Evolutionary conservation across 768 basidiomycete species (phyloP).

Genomic region (Pulveroboletus sp.): DNA sequence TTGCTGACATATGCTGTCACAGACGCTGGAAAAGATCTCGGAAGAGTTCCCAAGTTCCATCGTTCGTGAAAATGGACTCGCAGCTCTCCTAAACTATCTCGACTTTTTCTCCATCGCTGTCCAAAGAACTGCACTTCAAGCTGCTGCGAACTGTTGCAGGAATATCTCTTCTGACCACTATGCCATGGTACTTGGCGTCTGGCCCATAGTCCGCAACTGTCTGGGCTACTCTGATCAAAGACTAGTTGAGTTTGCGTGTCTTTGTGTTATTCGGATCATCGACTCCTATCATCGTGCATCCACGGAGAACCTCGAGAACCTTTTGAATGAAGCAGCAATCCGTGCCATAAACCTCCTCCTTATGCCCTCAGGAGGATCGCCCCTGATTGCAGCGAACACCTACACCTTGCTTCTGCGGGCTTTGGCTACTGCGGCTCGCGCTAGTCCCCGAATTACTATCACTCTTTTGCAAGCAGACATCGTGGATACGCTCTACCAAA

Average conservation of each 20-base stretch:
- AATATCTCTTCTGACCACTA: slow-evolving; percentile 89
- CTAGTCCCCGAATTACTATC: slow-evolving; percentile 84
- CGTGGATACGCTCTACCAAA: slow-evolving; percentile 89
- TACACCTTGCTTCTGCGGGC: slow-evolving; percentile 86
- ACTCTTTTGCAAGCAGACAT: slow-evolving; percentile 88
- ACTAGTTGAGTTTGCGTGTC: slow-evolving; percentile 94
- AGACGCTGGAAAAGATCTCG: slow-evolving; percentile 98
- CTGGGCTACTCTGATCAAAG: slow-evolving; percentile 90
- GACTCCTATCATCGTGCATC: slow-evolving; percentile 87
- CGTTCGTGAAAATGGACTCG: slow-evolving; percentile 91
- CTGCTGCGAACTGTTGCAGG: slow-evolving; percentile 95
- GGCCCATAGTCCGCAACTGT: slow-evolving; percentile 91
- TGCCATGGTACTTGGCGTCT: slow-evolving; percentile 81
- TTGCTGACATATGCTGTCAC: slow-evolving; percentile 17
- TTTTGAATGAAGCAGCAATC: slow-evolving; percentile 78
- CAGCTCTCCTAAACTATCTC: slow-evolving; percentile 89
- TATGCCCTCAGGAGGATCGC: slow-evolving; percentile 80
- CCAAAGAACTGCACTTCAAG: slow-evolving; percentile 93
- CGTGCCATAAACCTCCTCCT: slow-evolving; percentile 82
- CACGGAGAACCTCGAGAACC: slow-evolving; percentile 78
- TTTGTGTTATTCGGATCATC: slow-evolving; percentile 90
- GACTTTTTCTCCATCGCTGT: slow-evolving; percentile 99
- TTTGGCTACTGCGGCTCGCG: slow-evolving; percentile 81
- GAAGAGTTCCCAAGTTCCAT: slow-evolving; percentile 96
- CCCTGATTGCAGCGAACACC: slow-evolving; percentile 80